These are phyloP conservation scores for Eremochloa ophiuroides DNA, from an alignment of 176 grass and related monocot species.

Conservation along the genomic window DNA sequence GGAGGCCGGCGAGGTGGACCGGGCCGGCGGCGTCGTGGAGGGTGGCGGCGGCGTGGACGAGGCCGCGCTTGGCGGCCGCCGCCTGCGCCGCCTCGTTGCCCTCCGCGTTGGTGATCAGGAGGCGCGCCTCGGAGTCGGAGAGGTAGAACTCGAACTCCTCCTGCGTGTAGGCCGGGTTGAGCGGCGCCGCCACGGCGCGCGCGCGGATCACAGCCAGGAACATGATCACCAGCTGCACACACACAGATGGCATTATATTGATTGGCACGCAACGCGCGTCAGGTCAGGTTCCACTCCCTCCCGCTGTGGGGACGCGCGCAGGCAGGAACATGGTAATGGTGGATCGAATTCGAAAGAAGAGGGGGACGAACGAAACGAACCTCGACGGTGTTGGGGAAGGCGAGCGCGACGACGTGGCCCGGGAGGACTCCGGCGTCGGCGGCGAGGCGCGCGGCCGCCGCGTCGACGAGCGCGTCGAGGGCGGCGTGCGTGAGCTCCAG, in stretches of 20 bases:
- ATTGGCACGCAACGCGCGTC: not conserved
- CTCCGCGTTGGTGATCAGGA: constrained; percentile 59
- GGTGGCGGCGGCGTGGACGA: constrained; percentile 33
- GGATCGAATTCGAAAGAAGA: not conserved
- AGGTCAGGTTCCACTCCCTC: too few relatives aligned
- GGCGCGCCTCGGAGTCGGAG: constrained; percentile 56
- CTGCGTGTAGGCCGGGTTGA: constrained; percentile 76
- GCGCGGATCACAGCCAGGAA: constrained; percentile 75
- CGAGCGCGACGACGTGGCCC: constrained; percentile 60
- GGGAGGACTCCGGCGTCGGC: constrained; percentile 29
- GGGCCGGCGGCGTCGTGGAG: constrained; percentile 28
- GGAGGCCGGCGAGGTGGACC: constrained; percentile 33
- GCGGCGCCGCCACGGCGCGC: constrained; percentile 62
- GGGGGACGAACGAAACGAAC: too few relatives aligned
- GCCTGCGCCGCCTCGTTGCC: constrained; percentile 61
- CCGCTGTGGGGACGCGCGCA: too few relatives aligned
- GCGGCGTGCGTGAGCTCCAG: constrained; percentile 51
- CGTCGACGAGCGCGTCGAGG: constrained; percentile 65
- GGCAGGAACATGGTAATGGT: not conserved
- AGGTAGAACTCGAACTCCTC: constrained; percentile 97
- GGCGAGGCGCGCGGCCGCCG: constrained; percentile 41
- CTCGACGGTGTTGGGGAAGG: constrained; percentile 89
- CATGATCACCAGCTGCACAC: constrained; percentile 59
- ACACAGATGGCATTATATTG: not conserved
- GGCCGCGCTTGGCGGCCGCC: constrained; percentile 43